Percentiles rank a stretch among this genome's conserved stretches.
Evolutionary conservation across 805 yeast genomes (phyloP).

Genomic region (Metschnikowia shivogae): DNA sequence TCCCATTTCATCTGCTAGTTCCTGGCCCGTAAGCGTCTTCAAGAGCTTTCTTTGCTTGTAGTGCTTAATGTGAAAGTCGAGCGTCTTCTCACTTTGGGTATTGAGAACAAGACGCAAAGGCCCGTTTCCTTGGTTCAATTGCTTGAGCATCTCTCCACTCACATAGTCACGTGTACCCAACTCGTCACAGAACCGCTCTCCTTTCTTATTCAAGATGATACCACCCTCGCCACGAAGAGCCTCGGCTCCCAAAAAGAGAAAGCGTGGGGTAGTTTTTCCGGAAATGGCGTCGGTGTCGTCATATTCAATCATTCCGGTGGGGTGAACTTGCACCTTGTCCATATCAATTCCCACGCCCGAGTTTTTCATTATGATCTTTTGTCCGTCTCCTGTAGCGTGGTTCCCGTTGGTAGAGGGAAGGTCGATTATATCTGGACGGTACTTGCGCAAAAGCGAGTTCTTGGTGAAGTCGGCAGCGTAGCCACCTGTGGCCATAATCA

Average conservation of each 20-base stretch:
- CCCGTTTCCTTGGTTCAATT: constrained; percentile 32
- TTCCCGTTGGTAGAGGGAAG: constrained; percentile 59
- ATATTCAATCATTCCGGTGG: constrained; percentile 57
- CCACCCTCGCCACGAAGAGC: constrained; percentile 68
- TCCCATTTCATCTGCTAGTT: constrained; percentile 41
- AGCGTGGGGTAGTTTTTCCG: constrained; percentile 42
- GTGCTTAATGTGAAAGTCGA: constrained; percentile 52
- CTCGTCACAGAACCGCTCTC: constrained; percentile 58
- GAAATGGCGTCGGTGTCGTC: constrained; percentile 41
- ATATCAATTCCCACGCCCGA: constrained; percentile 57
- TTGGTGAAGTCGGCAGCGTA: constrained; percentile 61
- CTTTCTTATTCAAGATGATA: constrained; percentile 46
- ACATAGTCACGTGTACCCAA: constrained; percentile 59
- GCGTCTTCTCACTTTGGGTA: constrained; percentile 40
- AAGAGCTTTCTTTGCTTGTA: constrained; percentile 54
- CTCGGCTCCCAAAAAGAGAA: constrained; percentile 60
- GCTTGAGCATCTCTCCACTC: constrained; percentile 52
- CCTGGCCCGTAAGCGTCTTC: constrained; percentile 42
- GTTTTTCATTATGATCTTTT: constrained; percentile 47
- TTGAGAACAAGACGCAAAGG: constrained; percentile 51
- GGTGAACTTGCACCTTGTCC: constrained; percentile 66
- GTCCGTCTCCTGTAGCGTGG: constrained; percentile 64
- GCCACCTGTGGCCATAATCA: constrained; percentile 62
- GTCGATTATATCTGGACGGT: constrained; percentile 53
- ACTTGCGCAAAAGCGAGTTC: constrained; percentile 49